phyloP scores from a whole-genome alignment of 2,329 filamentous ascomycete species.

The Penicillium oxalicum region DNA sequence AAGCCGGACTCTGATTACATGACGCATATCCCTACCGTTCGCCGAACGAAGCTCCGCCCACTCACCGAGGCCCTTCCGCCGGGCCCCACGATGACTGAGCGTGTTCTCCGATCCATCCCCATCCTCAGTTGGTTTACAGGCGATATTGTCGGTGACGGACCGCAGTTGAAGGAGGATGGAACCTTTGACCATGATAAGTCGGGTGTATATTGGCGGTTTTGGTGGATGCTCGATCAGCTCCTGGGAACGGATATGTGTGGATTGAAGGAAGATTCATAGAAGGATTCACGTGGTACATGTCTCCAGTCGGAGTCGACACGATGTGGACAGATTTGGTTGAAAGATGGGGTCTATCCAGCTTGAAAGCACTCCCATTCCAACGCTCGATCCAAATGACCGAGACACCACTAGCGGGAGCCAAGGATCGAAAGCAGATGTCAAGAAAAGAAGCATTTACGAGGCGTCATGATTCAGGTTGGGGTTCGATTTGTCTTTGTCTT shows the following conservation, averaged over 20 bases:
- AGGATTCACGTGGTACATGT: neutral
- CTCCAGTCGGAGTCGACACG: neutral
- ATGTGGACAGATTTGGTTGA: too few relatives aligned
- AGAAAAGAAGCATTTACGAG: too few relatives aligned
- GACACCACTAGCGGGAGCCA: too few relatives aligned
- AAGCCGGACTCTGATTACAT: constrained; percentile 42
- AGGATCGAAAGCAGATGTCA: too few relatives aligned
- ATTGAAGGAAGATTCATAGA: constrained; percentile 46
- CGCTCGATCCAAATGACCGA: too few relatives aligned
- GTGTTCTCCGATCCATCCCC: constrained; percentile 60
- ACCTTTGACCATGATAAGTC: constrained; percentile 64
- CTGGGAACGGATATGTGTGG: constrained; percentile 59
- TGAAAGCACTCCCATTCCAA: too few relatives aligned
- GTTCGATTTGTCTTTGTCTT: too few relatives aligned
- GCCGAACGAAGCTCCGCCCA: constrained; percentile 59
- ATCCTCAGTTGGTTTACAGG: constrained; percentile 66
- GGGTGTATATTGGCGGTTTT: constrained; percentile 56
- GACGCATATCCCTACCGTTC: constrained; percentile 60
- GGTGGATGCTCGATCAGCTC: constrained; percentile 51
- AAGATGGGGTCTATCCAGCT: too few relatives aligned
- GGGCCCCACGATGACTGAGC: constrained; percentile 59
- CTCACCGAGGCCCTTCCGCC: constrained; percentile 66
- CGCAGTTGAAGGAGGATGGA: constrained; percentile 41
- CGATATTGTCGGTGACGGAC: constrained; percentile 44
- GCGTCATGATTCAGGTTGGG: too few relatives aligned